phyloP scores from a whole-genome alignment of 2,329 filamentous ascomycete species.

The Sporothrix pallida region DNA sequence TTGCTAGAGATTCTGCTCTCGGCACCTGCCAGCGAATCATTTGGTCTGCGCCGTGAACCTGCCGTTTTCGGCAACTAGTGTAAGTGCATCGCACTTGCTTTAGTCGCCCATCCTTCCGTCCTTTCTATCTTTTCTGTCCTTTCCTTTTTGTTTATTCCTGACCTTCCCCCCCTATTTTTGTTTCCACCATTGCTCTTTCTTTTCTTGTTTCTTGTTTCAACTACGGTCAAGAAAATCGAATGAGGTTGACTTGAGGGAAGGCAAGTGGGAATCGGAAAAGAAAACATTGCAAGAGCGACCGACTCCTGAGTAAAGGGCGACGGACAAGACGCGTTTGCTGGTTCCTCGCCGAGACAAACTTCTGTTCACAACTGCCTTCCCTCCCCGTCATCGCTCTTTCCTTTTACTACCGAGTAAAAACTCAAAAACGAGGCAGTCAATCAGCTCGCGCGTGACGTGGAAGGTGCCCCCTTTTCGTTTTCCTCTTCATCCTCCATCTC shows the following conservation, averaged over 20 bases:
- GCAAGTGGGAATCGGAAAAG: neutral
- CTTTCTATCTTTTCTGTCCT: neutral
- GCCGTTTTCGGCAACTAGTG: neutral
- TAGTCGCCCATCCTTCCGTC: neutral
- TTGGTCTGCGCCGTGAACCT: neutral
- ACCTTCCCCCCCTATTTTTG: neutral
- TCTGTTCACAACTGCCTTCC: neutral
- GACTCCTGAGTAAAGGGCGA: neutral
- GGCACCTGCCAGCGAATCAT: conserved; percentile 29
- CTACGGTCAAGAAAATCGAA: conserved; percentile 10
- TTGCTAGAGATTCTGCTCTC: neutral
- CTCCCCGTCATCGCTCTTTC: neutral
- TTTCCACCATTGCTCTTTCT: conserved; percentile 16
- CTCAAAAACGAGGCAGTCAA: conserved; percentile 26
- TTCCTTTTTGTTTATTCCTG: neutral
- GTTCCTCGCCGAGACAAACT: neutral
- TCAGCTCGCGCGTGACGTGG: conserved; percentile 25
- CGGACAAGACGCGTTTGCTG: neutral
- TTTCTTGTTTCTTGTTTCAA: conserved; percentile 1
- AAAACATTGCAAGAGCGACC: conserved; percentile 12
- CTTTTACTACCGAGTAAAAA: neutral
- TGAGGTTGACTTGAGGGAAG: neutral
- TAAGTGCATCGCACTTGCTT: conserved; percentile 1
- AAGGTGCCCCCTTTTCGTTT: neutral
- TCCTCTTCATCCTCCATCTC: neutral